Evolutionary conservation across 176 grass and related monocot genomes (phyloP).

Genomic region (Carex pumila): DNA sequence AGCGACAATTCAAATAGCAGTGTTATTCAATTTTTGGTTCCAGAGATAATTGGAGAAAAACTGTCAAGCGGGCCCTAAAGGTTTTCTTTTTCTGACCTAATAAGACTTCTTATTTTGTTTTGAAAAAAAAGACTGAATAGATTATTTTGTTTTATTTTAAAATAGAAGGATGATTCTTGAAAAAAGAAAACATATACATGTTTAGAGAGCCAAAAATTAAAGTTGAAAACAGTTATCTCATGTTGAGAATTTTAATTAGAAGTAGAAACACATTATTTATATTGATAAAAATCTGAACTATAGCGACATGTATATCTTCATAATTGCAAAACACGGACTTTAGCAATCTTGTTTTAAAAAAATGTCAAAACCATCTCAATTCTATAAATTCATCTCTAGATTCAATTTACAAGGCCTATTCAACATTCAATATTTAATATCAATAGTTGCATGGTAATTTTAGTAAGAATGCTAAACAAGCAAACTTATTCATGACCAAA

Average conservation of each 20-base stretch:
- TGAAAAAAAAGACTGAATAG: too few species aligned
- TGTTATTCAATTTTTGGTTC: background rate
- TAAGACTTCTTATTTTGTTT: background rate
- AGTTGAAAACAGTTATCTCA: too few species aligned
- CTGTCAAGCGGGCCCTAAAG: background rate
- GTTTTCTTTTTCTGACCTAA: background rate
- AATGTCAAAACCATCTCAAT: background rate
- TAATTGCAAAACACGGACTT: too few species aligned
- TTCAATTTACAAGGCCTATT: background rate
- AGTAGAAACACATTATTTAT: too few species aligned
- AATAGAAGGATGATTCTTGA: background rate
- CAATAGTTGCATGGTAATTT: background rate
- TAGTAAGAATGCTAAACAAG: background rate
- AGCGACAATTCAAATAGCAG: background rate
- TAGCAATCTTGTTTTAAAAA: background rate
- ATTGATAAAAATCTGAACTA: too few species aligned
- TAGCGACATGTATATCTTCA: too few species aligned
- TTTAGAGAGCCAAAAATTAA: too few species aligned
- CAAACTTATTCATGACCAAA: background rate
- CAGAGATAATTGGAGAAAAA: background rate
- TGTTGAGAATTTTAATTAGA: too few species aligned
- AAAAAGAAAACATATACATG: too few species aligned
- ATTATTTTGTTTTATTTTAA: background rate
- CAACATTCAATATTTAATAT: background rate
- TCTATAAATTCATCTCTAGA: background rate